Percentiles rank a stretch among this genome's conserved stretches.
These are phyloP conservation scores for Cladosporium sphaerospermum DNA, from an alignment of 2,329 filamentous ascomycete genomes.

Conservation along the genomic window DNA sequence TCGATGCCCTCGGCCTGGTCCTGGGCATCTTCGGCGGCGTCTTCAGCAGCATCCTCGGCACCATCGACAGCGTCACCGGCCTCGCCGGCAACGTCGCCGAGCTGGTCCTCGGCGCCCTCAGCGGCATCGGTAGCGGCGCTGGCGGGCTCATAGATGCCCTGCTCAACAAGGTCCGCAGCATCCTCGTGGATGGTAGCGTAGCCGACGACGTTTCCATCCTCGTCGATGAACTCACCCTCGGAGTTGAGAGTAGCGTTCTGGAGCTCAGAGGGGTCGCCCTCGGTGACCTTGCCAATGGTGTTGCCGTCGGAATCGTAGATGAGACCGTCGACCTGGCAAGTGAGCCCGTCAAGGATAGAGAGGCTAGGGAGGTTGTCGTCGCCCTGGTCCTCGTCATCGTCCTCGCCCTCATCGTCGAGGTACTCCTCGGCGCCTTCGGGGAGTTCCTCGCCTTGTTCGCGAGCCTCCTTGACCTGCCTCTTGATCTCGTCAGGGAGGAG, in stretches of 20 bases:
- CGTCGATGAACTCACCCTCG: slow-evolving; percentile 50
- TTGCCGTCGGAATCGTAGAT: slow-evolving; percentile 48
- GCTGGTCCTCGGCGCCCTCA: slow-evolving; percentile 33
- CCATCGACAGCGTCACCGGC: slow-evolving; percentile 21
- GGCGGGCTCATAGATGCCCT: slow-evolving; percentile 40
- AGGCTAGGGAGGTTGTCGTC: slow-evolving; percentile 37
- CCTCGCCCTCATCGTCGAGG: slow-evolving; percentile 23
- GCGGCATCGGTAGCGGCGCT: slow-evolving; percentile 36
- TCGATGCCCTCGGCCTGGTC: slow-evolving; percentile 35
- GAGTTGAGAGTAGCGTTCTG: slow-evolving; percentile 46
- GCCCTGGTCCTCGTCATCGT: slow-evolving; percentile 23
- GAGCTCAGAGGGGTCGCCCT: slow-evolving; percentile 44
- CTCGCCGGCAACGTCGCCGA: slow-evolving; percentile 26
- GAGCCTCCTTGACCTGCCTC: slow-evolving; percentile 35
- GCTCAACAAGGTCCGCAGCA: slow-evolving; percentile 36
- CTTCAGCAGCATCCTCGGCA: slow-evolving; percentile 27
- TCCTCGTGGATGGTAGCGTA: slow-evolving; percentile 46
- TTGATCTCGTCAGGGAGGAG: slow-evolving; percentile 41
- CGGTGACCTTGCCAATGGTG: slow-evolving; percentile 42
- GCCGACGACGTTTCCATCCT: slow-evolving; percentile 49
- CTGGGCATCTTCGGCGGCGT: slow-evolving; percentile 24
- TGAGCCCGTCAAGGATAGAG: slow-evolving; percentile 43
- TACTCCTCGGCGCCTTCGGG: slow-evolving; percentile 32
- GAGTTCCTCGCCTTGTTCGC: slow-evolving; percentile 32
- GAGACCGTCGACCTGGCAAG: slow-evolving; percentile 40